Percentiles rank a stretch among this genome's conserved stretches.
Conservation (phyloP, 345 rosid species). For the Cochlearia excelsa region DNA sequence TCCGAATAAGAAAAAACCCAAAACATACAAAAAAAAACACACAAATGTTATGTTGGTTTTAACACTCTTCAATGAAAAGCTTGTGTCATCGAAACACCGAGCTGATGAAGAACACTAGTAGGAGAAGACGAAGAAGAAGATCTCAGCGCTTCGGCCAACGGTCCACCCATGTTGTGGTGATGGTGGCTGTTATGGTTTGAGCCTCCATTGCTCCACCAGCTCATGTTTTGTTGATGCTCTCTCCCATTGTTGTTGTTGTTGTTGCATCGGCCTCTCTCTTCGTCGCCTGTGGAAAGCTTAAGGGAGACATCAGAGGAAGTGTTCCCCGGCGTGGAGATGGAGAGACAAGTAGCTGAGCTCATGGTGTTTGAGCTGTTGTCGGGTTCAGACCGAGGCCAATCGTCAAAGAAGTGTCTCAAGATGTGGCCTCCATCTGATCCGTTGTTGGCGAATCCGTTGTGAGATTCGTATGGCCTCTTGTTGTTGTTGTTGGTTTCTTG, state of each 20-base stretch:
- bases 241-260: conserved; percentile 29
- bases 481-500: conserved; percentile 34
- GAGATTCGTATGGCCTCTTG: conserved; percentile 45
- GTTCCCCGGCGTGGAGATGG: conserved; percentile 73
- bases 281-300: conserved; percentile 72
- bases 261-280: conserved; percentile 38
- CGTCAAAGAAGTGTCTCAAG: conserved; percentile 79
- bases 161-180: conserved; percentile 66
- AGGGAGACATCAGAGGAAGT: conserved; percentile 75
- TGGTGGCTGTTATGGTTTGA: conserved; percentile 33
- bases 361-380: conserved; percentile 40
- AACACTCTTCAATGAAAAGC: conserved; percentile 31
- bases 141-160: conserved; percentile 78
- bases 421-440: conserved; percentile 56
- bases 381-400: conserved; percentile 71
- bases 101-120: conserved; percentile 69
- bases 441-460: conserved; percentile 33
- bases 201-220: conserved; percentile 61
- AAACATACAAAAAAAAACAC: conserved; percentile 3
- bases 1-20: conserved; percentile 16
- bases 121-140: conserved; percentile 68
- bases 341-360: conserved; percentile 54
- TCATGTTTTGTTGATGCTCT: conserved; percentile 52
- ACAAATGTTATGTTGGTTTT: conserved; percentile 17
- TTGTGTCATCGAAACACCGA: conserved; percentile 38